Conservation (phyloP, 1,284 basidiomycete genomes). For the Sphagnurus paluster region DNA sequence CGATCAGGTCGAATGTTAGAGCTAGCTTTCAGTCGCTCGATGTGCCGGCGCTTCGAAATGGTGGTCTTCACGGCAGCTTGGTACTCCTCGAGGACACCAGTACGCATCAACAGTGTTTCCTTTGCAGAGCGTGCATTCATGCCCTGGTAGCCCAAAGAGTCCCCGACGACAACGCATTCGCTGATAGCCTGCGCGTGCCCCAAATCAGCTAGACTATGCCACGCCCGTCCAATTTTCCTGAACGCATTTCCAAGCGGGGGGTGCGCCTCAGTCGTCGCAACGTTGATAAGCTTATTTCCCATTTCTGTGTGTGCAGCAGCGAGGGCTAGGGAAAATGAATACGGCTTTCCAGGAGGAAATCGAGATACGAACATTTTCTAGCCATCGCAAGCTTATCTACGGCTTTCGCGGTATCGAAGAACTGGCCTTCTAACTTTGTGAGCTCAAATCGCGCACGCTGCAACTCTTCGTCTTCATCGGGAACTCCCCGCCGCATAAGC, state of each 20-base stretch:
- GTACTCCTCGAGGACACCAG: constrained; percentile 88
- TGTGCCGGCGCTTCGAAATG: constrained; percentile 87
- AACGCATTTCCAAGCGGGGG: constrained; percentile 77
- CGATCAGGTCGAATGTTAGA: constrained; percentile 82
- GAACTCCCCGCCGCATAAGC: constrained; percentile 69
- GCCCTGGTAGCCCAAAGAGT: constrained; percentile 91
- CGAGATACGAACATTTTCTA: constrained; percentile 62
- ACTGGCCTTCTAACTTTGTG: constrained; percentile 86
- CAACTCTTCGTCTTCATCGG: constrained; percentile 84
- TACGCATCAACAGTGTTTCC: constrained; percentile 86
- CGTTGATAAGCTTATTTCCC: constrained; percentile 85
- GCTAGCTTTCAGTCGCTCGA: constrained; percentile 89
- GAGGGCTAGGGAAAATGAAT: constrained; percentile 50
- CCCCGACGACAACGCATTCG: constrained; percentile 90
- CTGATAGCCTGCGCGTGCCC: constrained; percentile 86
- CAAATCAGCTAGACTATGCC: constrained; percentile 83
- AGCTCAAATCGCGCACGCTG: constrained; percentile 87
- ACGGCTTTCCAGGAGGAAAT: background rate
- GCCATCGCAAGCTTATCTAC: constrained; percentile 81
- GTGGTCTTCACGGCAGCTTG: constrained; percentile 88
- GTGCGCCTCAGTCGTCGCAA: constrained; percentile 87
- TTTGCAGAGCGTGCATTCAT: constrained; percentile 94
- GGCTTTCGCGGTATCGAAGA: constrained; percentile 85
- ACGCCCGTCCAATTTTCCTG: constrained; percentile 80
- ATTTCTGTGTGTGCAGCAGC: constrained; percentile 79